Evolutionary conservation across 228 moss, liverwort and hornwort species (phyloP), one percentile per base, ranked within the genome.

Genomic region (Sphagnum fallax): DNA sequence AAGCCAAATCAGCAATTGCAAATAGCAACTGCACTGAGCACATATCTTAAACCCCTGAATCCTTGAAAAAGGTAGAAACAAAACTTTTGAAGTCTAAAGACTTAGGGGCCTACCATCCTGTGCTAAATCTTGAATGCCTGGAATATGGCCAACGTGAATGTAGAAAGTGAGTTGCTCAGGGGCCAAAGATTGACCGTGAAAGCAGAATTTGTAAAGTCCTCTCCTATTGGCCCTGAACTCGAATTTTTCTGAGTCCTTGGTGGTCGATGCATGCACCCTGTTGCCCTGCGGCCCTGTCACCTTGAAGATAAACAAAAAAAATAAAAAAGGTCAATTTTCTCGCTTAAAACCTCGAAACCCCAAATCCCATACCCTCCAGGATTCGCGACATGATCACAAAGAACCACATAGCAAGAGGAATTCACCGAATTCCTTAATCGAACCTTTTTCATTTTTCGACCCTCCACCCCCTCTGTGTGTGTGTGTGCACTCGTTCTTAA

Each of bases 81-180:
- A 55, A 32, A 3, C 32, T 32, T 32, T 32, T 32, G 32, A 32
- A 32, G 32, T 32, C 32, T 32, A 32, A 32, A 32, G 32, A 32
- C 32, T 32, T 32, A 32, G 32, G 32, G 32, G 67, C 75, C 73
- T 72, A 90, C 92, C 93, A 78, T 92, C 90, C 75, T 75, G 90
- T 47, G 88, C 92, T 78, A 92, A 67, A 68, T 90, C 89, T 64
- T 65, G 60, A 13, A 78, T 14, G 70, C 81, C 76, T 49, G 81
- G 84, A 16, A 87, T 80, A 65, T 88, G 88, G 59, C 88, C 94
- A 59, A 92, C 94, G 78, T 90, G 94, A 70, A 95, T 78, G 65
- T 88, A 84, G 73, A 95, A 95, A 49, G 92, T 86, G 51, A 95
- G 81, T 64, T 83, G 78, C 75, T 95, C 92, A 53, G 90, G 88